phyloP scores from a whole-genome alignment of 345 rosid species.

The Eucalyptus leucophloia region DNA sequence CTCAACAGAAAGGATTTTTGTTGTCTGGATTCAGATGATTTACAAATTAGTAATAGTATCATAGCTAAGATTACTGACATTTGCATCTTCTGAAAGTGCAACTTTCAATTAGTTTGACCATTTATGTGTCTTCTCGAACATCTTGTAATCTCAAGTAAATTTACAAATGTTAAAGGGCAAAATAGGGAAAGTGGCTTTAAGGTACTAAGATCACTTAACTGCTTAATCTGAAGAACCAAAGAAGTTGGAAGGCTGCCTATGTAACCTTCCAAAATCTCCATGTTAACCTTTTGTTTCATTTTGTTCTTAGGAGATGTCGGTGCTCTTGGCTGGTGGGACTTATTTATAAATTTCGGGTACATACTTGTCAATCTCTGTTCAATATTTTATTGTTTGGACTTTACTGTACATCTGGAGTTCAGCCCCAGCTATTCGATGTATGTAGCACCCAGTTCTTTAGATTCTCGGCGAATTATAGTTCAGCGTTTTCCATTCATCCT shows the following conservation, averaged over 20 bases:
- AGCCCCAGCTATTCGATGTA: background rate
- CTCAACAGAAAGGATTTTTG: background rate
- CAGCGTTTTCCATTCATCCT: background rate
- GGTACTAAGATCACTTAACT: background rate
- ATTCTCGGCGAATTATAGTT: background rate
- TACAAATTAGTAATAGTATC: background rate
- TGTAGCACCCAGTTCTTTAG: background rate
- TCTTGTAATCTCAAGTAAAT: background rate
- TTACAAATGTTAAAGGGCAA: background rate
- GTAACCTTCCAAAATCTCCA: background rate
- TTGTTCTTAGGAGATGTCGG: constrained; percentile 62
- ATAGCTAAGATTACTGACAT: background rate
- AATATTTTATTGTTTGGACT: background rate
- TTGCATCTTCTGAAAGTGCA: background rate
- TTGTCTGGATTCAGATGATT: background rate
- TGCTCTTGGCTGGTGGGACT: constrained; percentile 97
- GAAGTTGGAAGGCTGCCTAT: background rate
- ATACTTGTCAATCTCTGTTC: background rate
- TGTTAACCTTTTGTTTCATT: background rate
- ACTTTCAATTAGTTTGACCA: background rate
- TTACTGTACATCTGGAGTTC: background rate
- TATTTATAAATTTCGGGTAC: constrained; percentile 87
- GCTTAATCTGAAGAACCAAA: background rate
- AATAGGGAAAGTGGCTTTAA: background rate
- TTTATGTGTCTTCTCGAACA: background rate